Evolutionary conservation across 257 asterid species (phyloP).

Genomic region (Scutellaria minor): DNA sequence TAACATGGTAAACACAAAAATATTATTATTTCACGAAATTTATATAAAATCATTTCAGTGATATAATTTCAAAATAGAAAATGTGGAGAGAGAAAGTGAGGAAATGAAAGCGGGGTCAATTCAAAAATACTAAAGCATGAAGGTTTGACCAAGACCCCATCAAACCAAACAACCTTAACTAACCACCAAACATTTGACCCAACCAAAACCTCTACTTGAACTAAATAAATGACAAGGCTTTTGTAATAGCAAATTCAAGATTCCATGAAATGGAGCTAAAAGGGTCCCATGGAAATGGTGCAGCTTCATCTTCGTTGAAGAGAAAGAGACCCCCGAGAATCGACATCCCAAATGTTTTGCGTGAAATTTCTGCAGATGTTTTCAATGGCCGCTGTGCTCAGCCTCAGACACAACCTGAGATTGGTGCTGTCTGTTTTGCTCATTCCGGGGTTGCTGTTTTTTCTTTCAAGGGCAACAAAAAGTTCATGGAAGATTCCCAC

Average conservation of each 20-base stretch:
- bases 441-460: conserved; percentile 74
- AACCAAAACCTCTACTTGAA: conserved; percentile 41
- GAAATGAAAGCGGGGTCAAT: no score
- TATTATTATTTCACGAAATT: no score
- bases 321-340: conserved; percentile 78
- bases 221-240: conserved; percentile 11
- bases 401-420: conserved; percentile 24
- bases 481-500: conserved; percentile 85
- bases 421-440: conserved; percentile 47
- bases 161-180: conserved; percentile 37
- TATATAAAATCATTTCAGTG: no score
- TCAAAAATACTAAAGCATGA: neutral
- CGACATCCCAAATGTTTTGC: conserved; percentile 74
- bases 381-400: conserved; percentile 34
- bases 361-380: conserved; percentile 53
- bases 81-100: no score
- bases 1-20: no score
- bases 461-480: conserved; percentile 86
- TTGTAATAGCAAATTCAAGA: neutral
- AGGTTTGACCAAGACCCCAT: conserved; percentile 48
- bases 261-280: neutral
- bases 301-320: conserved; percentile 52
- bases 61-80: no score
- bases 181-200: conserved; percentile 38
- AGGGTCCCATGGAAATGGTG: neutral